Base-by-base conservation (phyloP, 768 basidiomycete species). In the Naematelia encephala region DNA sequence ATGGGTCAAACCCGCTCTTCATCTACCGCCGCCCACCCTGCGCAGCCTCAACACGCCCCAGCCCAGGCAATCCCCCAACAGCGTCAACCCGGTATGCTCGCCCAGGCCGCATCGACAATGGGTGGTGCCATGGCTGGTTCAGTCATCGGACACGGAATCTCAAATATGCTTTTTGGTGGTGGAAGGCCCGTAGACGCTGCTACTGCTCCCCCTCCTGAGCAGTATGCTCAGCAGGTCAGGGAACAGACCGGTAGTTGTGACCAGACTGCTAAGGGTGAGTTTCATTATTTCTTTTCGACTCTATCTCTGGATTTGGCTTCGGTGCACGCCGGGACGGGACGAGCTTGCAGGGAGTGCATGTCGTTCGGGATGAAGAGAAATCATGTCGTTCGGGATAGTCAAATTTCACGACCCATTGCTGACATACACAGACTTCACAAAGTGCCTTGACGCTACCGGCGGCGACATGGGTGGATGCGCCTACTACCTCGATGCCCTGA, bases 101-200 rank as follows among this genome's bases (percentile, higher is more conserved):
- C 76, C 45, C 64, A 67, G 26, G 70, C 70, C 3, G 76, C 76
- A 25, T 69, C 67, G 13, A 77, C 76, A n/a, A 75, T 75, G 66
- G 74, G 72, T 50, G 74, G 76, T 60, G 76, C 70, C 11, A 63
- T 70, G 11, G 73, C 73, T 14, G 76, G 76, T 53, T 72, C 70
- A 13, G 76, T 77, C 30, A 70, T 77, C n/a, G 76, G 76, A 12
- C 76, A 77, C 56, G 76, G 76, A 25, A 77, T 77, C 59, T 54
- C 48, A 23, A 73, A 69, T 56, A 77, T 77, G 75, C 59, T 77
- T 3, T 77, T 77, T 50, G 76, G 76, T 23, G 70, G 70, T 25
- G 54, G 70, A 56, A 51, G 58, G 54, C 61, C 51, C 5, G 57
- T 34, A 22, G 68, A 66, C 21, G 65, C 67, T 22, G 62, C 62